phyloP scores from a whole-genome alignment of 2,329 filamentous ascomycete genomes.

The Pseudogymnoascus sp. region DNA sequence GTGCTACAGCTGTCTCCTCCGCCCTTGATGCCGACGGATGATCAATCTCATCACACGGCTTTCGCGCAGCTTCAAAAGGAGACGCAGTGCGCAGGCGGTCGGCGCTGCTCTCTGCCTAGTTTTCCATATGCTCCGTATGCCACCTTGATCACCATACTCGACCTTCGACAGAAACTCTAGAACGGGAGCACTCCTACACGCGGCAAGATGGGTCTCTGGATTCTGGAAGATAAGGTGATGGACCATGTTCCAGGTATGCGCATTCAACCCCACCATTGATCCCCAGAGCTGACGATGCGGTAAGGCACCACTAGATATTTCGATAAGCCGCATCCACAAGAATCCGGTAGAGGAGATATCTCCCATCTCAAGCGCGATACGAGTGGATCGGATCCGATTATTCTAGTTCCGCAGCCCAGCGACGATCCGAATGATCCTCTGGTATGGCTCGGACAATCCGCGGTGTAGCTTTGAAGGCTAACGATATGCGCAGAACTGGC shows the following conservation, averaged over 20 bases:
- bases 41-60: not conserved
- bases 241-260: conserved; percentile 67
- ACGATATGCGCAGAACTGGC: conserved; percentile 59
- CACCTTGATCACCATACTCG: conserved; percentile 4
- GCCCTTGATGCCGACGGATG: not conserved
- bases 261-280: not conserved
- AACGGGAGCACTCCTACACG: not conserved
- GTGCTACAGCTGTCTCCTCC: conserved; percentile 1
- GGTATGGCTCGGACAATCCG: conserved; percentile 34
- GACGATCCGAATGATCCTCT: conserved; percentile 88
- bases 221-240: conserved; percentile 60
- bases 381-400: conserved; percentile 59
- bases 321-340: conserved; percentile 47
- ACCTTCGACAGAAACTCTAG: conserved; percentile 8
- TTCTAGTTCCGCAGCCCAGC: conserved; percentile 84
- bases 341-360: conserved; percentile 29
- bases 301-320: conserved; percentile 58
- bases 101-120: conserved; percentile 2
- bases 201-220: conserved; percentile 59
- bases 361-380: conserved; percentile 64
- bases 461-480: conserved; percentile 8
- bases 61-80: conserved; percentile 4
- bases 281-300: not conserved
- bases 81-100: not conserved
- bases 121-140: not conserved